Percentiles rank a stretch among this genome's conserved stretches.
Evolutionary conservation across 148 eudicot species (phyloP).

Genomic region (Beta vulgaris): DNA sequence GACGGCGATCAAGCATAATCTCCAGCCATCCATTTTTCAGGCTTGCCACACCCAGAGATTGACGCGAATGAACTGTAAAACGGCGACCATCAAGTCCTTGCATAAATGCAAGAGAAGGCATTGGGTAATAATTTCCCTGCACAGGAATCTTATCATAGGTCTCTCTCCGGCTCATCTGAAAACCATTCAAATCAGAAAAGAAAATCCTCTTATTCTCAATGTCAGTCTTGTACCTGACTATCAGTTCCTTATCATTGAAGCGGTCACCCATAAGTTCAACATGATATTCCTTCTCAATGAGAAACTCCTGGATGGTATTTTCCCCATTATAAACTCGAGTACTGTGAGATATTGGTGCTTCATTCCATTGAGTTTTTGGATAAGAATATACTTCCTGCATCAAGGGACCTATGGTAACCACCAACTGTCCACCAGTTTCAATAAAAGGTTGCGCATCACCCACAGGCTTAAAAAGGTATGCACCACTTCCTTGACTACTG

Average conservation of each 20-base stretch:
- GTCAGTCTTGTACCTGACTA: slow-evolving; percentile 84
- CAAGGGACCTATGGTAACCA: slow-evolving; percentile 65
- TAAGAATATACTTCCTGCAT: slow-evolving; percentile 80
- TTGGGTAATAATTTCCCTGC: slow-evolving; percentile 97
- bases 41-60: slow-evolving; percentile 89
- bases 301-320: slow-evolving; percentile 57
- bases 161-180: slow-evolving; percentile 96
- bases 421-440: slow-evolving; percentile 52
- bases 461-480: slow-evolving; percentile 80
- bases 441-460: slow-evolving; percentile 72
- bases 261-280: slow-evolving; percentile 68
- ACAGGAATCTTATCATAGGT: slow-evolving; percentile 90
- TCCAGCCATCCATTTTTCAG: slow-evolving; percentile 83
- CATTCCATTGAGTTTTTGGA: slow-evolving; percentile 74
- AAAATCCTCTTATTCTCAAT: slow-evolving; percentile 64
- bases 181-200: slow-evolving; percentile 90
- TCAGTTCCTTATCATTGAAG: slow-evolving; percentile 72
- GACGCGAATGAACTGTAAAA: slow-evolving; percentile 81
- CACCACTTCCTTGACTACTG: slow-evolving; percentile 81
- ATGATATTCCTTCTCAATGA: slow-evolving; percentile 94
- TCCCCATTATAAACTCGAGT: slow-evolving; percentile 67
- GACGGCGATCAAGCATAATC: slow-evolving; percentile 93
- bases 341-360: slow-evolving; percentile 73
- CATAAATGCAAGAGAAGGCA: slow-evolving; percentile 93
- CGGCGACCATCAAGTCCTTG: slow-evolving; percentile 80